Percentiles rank a stretch among this genome's conserved stretches.
phyloP scores from a whole-genome alignment of 2,329 filamentous ascomycete species.

The Colletotrichum cuscutae region DNA sequence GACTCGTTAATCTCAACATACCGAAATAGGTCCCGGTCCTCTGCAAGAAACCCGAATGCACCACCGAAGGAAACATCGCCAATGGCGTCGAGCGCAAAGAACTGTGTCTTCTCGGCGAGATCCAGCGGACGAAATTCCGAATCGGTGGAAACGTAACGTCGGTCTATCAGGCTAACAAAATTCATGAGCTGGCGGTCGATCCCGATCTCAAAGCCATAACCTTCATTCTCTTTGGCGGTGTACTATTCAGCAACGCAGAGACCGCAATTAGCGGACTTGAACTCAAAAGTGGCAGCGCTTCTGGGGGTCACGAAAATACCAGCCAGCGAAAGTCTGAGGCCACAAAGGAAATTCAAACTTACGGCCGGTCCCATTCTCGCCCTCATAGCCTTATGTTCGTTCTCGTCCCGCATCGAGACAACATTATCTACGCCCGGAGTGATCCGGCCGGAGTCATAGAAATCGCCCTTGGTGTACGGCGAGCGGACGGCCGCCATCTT shows the following conservation, averaged over 20 bases:
- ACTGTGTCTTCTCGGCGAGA: slow-evolving; percentile 60
- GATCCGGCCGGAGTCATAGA: slow-evolving; percentile 50
- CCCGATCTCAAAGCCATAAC: slow-evolving; percentile 51
- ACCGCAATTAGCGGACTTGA: not conserved
- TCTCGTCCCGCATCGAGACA: slow-evolving; percentile 47
- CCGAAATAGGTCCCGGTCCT: slow-evolving; percentile 58
- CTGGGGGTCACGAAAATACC: not conserved
- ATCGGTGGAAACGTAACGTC: slow-evolving; percentile 56
- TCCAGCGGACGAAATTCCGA: slow-evolving; percentile 52
- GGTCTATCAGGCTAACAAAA: slow-evolving; percentile 57
- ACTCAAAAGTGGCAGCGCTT: not conserved
- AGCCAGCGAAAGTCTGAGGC: not conserved
- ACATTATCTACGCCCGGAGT: slow-evolving; percentile 48
- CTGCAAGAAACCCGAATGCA: slow-evolving; percentile 60
- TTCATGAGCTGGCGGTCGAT: slow-evolving; percentile 50
- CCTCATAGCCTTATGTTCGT: slow-evolving; percentile 49
- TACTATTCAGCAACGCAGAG: slow-evolving; percentile 50
- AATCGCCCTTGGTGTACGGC: slow-evolving; percentile 48
- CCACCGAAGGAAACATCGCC: slow-evolving; percentile 62
- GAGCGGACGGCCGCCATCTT: slow-evolving; percentile 48
- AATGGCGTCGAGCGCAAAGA: slow-evolving; percentile 65
- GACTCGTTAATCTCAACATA: slow-evolving; percentile 55
- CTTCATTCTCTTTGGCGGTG: slow-evolving; percentile 59
- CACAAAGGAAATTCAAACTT: slow-evolving; percentile 36
- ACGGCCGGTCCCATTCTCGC: slow-evolving; percentile 56